phyloP scores from a whole-genome alignment of 2,329 filamentous ascomycete species.

The Hypomyces rosellus region DNA sequence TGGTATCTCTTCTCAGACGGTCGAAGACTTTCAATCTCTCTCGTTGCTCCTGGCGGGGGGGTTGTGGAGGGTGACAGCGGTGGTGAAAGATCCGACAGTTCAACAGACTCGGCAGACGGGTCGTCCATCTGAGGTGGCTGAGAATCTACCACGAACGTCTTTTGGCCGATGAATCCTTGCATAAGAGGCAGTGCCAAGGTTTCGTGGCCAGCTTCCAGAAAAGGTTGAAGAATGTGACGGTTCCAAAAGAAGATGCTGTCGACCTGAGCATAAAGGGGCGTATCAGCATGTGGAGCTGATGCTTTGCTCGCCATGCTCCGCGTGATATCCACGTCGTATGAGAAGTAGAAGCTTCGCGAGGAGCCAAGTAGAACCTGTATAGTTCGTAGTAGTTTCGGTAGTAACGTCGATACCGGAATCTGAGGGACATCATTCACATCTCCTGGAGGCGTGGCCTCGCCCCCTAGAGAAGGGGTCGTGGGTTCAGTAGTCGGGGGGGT shows the following conservation, averaged over 20 bases:
- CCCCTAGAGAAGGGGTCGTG: slow-evolving; percentile 13
- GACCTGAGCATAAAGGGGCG: slow-evolving; percentile 63
- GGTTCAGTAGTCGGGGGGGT: slow-evolving; percentile 15
- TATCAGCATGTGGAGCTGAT: slow-evolving; percentile 15
- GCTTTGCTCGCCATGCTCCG: slow-evolving; percentile 44
- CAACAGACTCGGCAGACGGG: slow-evolving; percentile 38
- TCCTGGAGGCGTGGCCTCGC: slow-evolving; percentile 36
- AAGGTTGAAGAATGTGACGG: slow-evolving; percentile 62
- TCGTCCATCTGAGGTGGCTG: slow-evolving; percentile 50
- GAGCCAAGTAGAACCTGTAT: slow-evolving; percentile 78
- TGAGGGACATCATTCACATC: slow-evolving; percentile 18
- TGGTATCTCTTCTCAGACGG: slow-evolving; percentile 56
- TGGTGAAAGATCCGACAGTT: slow-evolving; percentile 35
- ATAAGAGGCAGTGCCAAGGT: slow-evolving; percentile 72
- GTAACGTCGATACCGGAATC: slow-evolving; percentile 40
- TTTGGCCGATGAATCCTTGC: slow-evolving; percentile 90
- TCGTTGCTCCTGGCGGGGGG: slow-evolving; percentile 19
- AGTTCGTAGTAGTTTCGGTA: slow-evolving; percentile 80
- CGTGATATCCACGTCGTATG: slow-evolving; percentile 91
- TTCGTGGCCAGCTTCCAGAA: slow-evolving; percentile 68
- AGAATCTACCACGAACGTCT: slow-evolving; percentile 66
- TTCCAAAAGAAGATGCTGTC: slow-evolving; percentile 93
- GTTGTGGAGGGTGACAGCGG: slow-evolving; percentile 21
- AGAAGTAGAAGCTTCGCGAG: slow-evolving; percentile 86
- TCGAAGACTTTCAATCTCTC: slow-evolving; percentile 35